A percentile compares a stretch with the other conserved stretches of the same genome.
These are phyloP conservation scores for Penicillium decumbens DNA, from an alignment of 2,329 filamentous ascomycete genomes.

Conservation along the genomic window DNA sequence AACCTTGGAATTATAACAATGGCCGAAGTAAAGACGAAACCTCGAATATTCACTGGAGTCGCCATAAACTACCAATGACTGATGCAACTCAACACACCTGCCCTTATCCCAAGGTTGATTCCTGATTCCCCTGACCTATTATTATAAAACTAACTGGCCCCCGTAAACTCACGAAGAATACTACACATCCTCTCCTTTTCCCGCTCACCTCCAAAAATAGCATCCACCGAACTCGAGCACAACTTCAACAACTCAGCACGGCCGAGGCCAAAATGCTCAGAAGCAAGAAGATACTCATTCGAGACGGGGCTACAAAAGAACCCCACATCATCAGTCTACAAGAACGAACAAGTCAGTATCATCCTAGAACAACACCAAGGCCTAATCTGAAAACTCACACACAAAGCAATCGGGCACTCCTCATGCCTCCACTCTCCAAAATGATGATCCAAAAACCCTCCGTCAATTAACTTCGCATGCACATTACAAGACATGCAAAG, in stretches of 20 bases:
- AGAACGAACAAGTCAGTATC: conserved; percentile 3
- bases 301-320: conserved; percentile 73
- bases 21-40: too few relatives aligned
- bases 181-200: conserved; percentile 47
- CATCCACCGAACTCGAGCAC: conserved; percentile 57
- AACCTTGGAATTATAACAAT: too few relatives aligned
- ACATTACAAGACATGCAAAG: conserved; percentile 79
- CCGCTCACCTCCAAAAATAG: conserved; percentile 61
- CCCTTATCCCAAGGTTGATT: too few relatives aligned
- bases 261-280: conserved; percentile 61
- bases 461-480: conserved; percentile 65
- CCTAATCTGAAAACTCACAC: conserved; percentile 51
- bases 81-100: too few relatives aligned
- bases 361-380: conserved; percentile 9
- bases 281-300: conserved; percentile 70
- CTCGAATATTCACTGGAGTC: too few relatives aligned
- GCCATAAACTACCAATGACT: too few relatives aligned
- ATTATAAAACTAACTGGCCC: background rate
- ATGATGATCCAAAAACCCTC: conserved; percentile 65
- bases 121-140: too few relatives aligned
- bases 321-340: conserved; percentile 75
- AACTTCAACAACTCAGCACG: conserved; percentile 50
- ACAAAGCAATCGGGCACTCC: conserved; percentile 60
- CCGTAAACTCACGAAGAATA: background rate
- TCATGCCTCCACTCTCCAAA: conserved; percentile 67